Evolutionary conservation across 169 alveolate genomes (phyloP).

Genomic region (Amoebophrya sp.): DNA sequence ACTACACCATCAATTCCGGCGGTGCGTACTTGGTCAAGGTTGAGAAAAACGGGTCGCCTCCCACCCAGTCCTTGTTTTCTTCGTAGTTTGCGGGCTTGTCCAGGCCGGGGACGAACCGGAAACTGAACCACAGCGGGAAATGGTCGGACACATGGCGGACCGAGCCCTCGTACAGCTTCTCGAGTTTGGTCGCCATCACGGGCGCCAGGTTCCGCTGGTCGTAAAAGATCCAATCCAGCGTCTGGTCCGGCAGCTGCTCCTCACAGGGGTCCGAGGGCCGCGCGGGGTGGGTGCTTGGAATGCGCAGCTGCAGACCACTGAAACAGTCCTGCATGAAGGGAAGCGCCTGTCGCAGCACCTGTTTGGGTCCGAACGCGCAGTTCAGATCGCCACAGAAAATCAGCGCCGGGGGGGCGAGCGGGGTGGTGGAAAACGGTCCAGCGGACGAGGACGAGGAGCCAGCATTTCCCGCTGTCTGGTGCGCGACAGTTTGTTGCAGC

Average conservation of each 20-base stretch:
- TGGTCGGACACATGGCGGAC: not conserved
- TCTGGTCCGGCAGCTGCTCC: not conserved
- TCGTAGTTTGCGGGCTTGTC: too few relatives aligned
- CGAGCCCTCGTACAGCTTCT: not conserved
- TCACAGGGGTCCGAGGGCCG: not conserved
- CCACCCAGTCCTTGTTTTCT: not conserved
- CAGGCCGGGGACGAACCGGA: not conserved
- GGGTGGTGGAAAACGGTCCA: too few relatives aligned
- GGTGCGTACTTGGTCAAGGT: not conserved
- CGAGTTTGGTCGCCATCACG: not conserved
- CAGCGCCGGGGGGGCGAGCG: too few relatives aligned
- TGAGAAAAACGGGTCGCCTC: not conserved
- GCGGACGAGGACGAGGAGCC: too few relatives aligned
- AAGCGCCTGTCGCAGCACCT: not conserved
- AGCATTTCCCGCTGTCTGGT: too few relatives aligned
- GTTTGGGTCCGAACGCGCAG: not conserved
- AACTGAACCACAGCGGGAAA: not conserved
- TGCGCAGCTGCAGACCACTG: not conserved
- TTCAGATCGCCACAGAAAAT: not conserved
- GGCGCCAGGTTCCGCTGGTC: not conserved
- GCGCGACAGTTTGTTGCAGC: too few relatives aligned
- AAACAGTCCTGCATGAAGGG: conserved; percentile 5
- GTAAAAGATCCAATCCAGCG: conserved; percentile 2
- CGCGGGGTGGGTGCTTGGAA: not conserved
- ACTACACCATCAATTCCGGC: too few relatives aligned